Percentiles rank a stretch among this genome's conserved stretches.
These are phyloP conservation scores for Ophiostoma ulmi DNA, from an alignment of 2,329 filamentous ascomycete species.

Conservation along the genomic window DNA sequence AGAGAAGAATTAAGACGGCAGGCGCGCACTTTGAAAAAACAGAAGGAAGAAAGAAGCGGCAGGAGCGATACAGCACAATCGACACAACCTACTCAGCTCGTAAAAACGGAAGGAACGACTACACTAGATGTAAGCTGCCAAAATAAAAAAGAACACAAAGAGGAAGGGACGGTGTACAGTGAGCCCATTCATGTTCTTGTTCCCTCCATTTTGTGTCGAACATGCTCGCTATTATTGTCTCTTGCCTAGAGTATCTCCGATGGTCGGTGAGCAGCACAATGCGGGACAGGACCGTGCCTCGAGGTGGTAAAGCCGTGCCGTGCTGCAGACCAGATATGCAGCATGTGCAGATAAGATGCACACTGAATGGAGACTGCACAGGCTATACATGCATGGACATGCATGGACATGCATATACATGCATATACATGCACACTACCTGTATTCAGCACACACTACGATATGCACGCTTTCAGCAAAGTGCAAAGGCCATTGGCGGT, in stretches of 20 bases:
- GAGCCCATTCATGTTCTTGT: not conserved
- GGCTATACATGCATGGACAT: constrained; percentile 10
- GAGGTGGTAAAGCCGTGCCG: constrained; percentile 2
- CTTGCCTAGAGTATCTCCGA: not conserved
- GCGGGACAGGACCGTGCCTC: not conserved
- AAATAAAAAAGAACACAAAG: not conserved
- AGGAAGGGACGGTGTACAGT: not conserved
- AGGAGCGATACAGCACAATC: not conserved
- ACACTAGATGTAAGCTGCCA: not conserved
- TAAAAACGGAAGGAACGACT: not conserved
- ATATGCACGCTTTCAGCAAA: not conserved
- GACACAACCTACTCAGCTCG: not conserved
- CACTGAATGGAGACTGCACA: not conserved
- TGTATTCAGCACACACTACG: not conserved
- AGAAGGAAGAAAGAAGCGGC: not conserved
- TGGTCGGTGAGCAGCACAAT: not conserved
- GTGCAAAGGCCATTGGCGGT: not conserved
- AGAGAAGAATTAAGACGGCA: not conserved
- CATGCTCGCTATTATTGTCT: not conserved
- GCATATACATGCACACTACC: not conserved
- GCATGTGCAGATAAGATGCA: not conserved
- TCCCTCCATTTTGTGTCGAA: not conserved
- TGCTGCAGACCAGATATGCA: not conserved
- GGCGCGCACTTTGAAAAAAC: not conserved
- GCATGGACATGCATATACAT: not conserved